These are phyloP conservation scores for Lactarius sanguifluus DNA, from an alignment of 768 basidiomycete species.

Conservation along the genomic window DNA sequence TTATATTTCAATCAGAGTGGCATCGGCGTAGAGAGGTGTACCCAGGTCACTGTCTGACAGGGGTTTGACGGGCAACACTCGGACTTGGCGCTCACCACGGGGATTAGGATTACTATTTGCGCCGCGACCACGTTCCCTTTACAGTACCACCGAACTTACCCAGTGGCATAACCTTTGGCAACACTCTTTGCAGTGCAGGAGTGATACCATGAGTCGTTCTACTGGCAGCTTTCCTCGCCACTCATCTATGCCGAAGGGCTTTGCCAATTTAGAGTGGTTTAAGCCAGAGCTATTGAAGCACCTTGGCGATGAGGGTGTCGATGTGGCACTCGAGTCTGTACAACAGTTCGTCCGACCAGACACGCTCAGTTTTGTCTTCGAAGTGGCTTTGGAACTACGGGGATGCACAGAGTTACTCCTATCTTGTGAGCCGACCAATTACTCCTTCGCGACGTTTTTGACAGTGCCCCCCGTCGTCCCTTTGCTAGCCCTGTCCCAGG, in stretches of 20 bases:
- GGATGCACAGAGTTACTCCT: slow-evolving; percentile 23
- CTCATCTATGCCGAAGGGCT: background rate
- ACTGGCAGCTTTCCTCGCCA: background rate
- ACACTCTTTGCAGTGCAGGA: background rate
- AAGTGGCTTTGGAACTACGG: slow-evolving; percentile 14
- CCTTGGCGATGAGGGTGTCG: slow-evolving; percentile 6
- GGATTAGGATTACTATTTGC: background rate
- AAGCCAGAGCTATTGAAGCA: slow-evolving; percentile 18
- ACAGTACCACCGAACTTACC: background rate
- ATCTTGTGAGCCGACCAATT: slow-evolving; percentile 18
- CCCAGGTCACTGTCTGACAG: background rate
- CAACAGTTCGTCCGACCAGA: slow-evolving; percentile 16
- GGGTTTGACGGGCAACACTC: too few species aligned
- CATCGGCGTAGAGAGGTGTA: background rate
- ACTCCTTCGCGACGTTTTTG: background rate
- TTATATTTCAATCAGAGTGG: background rate
- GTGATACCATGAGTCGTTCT: slow-evolving; percentile 2
- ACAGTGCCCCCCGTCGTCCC: background rate
- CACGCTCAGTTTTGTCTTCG: slow-evolving; percentile 14
- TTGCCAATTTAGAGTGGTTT: slow-evolving; percentile 3
- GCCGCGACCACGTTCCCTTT: background rate
- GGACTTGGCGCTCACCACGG: background rate
- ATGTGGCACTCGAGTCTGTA: slow-evolving; percentile 11
- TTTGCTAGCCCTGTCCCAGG: slow-evolving; percentile 15
- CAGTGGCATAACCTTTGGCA: too few species aligned